Conservation (phyloP, 208 protist genomes). For the Wallacemonas collosoma region DNA sequence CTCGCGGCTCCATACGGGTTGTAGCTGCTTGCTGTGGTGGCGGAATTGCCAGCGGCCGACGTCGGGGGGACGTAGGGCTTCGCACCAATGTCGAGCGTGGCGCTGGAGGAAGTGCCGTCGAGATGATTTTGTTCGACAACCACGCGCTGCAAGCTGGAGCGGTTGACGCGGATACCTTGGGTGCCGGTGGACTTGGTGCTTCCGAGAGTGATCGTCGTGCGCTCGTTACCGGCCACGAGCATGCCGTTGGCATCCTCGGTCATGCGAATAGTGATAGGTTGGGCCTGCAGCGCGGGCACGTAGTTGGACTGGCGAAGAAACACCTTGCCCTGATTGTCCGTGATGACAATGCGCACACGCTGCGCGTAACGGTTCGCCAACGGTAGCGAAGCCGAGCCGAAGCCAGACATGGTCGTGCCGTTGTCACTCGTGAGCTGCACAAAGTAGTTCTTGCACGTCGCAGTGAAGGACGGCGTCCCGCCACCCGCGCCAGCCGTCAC, state of each 20-base stretch:
- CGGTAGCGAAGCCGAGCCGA: conserved; percentile 39
- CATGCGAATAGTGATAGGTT: conserved; percentile 30
- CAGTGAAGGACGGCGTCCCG: conserved; percentile 46
- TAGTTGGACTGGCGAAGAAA: conserved; percentile 58
- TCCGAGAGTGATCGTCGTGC: conserved; percentile 8
- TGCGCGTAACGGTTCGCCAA: conserved; percentile 53
- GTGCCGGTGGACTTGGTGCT: conserved; percentile 18
- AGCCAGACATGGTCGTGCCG: conserved; percentile 46
- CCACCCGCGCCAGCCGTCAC: conserved; percentile 20
- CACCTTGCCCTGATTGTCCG: conserved; percentile 37
- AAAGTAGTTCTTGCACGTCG: conserved; percentile 37
- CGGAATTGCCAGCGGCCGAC: not conserved
- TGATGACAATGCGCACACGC: conserved; percentile 50
- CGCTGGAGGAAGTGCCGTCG: conserved; percentile 35
- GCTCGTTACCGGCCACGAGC: conserved; percentile 22
- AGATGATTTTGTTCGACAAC: conserved; percentile 42
- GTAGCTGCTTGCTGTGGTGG: conserved; percentile 1
- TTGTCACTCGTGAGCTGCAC: conserved; percentile 64
- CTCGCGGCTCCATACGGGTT: conserved; percentile 12
- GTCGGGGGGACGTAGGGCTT: conserved; percentile 17
- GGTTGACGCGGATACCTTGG: conserved; percentile 13
- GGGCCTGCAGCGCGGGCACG: conserved; percentile 46
- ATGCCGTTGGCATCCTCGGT: conserved; percentile 36
- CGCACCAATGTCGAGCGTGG: conserved; percentile 29
- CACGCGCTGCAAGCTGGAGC: conserved; percentile 26